Evolutionary conservation across 1,284 basidiomycete species (phyloP).

Genomic region (Fistulinella cinereoalba): DNA sequence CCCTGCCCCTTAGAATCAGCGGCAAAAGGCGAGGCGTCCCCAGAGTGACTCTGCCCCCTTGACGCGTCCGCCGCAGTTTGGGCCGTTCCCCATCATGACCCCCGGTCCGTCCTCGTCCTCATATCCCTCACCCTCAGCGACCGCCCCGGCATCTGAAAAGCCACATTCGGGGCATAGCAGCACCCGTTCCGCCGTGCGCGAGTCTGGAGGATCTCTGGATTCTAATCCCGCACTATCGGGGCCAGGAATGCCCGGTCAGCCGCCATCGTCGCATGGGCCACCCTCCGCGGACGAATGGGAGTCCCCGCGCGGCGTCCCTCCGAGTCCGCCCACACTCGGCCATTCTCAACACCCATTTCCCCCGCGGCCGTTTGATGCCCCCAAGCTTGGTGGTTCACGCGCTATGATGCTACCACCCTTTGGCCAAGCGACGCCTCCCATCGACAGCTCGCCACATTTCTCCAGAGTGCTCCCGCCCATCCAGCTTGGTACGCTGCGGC

Average conservation of each 20-base stretch:
- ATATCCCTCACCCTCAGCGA: slow-evolving; percentile 11
- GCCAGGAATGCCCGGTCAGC: slow-evolving; percentile 56
- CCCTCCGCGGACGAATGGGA: slow-evolving; percentile 23
- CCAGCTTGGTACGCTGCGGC: slow-evolving; percentile 14
- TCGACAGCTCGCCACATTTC: slow-evolving; percentile 23
- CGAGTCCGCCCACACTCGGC: slow-evolving; percentile 12
- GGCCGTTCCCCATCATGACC: slow-evolving; percentile 51
- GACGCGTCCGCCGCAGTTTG: slow-evolving; percentile 56
- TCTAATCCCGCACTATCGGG: slow-evolving; percentile 47
- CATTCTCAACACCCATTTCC: neutral
- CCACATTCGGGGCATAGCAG: slow-evolving; percentile 15
- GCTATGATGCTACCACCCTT: neutral
- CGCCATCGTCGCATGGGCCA: slow-evolving; percentile 16
- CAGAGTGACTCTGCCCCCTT: slow-evolving; percentile 48
- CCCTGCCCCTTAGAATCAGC: slow-evolving; percentile 57
- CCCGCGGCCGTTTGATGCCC: neutral
- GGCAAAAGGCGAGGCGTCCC: slow-evolving; percentile 75
- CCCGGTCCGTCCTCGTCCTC: slow-evolving; percentile 24
- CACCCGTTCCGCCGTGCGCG: slow-evolving; percentile 10
- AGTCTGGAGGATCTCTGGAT: slow-evolving; percentile 30
- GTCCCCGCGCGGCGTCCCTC: slow-evolving; percentile 6
- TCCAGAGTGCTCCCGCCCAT: slow-evolving; percentile 32
- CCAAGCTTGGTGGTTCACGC: neutral
- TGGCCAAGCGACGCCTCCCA: neutral
- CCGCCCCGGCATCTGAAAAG: slow-evolving; percentile 7